Evolutionary conservation across 345 rosid genomes (phyloP).

Genomic region (Melaleuca quinquenervia): DNA sequence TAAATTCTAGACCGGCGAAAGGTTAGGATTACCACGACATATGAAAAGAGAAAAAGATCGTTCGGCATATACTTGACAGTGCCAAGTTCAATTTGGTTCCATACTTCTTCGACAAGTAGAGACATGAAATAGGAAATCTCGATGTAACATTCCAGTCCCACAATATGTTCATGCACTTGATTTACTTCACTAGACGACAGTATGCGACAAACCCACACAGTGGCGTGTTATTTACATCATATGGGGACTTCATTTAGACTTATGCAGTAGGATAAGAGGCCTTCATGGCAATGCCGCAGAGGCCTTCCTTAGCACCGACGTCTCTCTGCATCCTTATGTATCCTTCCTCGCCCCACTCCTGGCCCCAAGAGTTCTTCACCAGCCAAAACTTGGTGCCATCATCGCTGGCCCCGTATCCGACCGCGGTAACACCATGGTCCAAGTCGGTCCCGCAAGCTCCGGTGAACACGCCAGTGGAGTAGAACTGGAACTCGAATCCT

Average conservation of each 20-base stretch:
- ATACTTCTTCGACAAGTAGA: neutral
- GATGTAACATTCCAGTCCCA: neutral
- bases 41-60: neutral
- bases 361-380: constrained; percentile 35
- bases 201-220: neutral
- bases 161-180: neutral
- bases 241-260: neutral
- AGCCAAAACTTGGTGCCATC: constrained; percentile 23
- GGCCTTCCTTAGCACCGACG: constrained; percentile 1
- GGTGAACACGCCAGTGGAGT: constrained; percentile 1
- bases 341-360: constrained; percentile 30
- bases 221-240: neutral
- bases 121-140: neutral
- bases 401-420: constrained; percentile 12
- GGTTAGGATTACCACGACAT: accelerated
- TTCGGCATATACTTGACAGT: neutral
- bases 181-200: neutral
- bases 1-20: neutral
- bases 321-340: constrained; percentile 24
- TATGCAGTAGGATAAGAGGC: constrained; percentile 19
- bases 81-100: neutral
- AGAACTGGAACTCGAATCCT: neutral
- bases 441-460: constrained; percentile 16
- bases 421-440: constrained; percentile 28
- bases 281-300: constrained; percentile 32